Evolutionary conservation across 306 rosid genomes (phyloP).

Genomic region (cucumber (Cucumis sativus)): Cucumber_9930_V3 NC_026656.2:13731001-13731500

Average conservation of each 20-base stretch:
- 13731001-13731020: not conserved
- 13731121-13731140: not conserved
- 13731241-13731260: conserved; percentile 86
- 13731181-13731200: conserved; percentile 15
- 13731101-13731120: not conserved
- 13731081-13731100: not conserved
- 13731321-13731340: conserved; percentile 89
- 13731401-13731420: not conserved
- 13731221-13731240: conserved; percentile 65
- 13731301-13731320: conserved; percentile 63
- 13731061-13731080: not conserved
- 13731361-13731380: not conserved
- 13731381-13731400: not conserved
- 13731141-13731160: not conserved
- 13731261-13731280: conserved; percentile 84
- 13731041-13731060: not conserved
- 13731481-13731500: conserved; percentile 60
- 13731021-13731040: not conserved
- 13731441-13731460: conserved; percentile 76
- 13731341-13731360: conserved; percentile 42
- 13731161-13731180: not conserved
- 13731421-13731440: not conserved
- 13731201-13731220: conserved; percentile 66
- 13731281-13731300: conserved; percentile 47
- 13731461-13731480: conserved; percentile 60